A percentile compares a stretch with the other conserved stretches of the same genome.
These are phyloP conservation scores for Claviceps digitariae DNA, from an alignment of 2,329 filamentous ascomycete genomes.

Conservation along the genomic window DNA sequence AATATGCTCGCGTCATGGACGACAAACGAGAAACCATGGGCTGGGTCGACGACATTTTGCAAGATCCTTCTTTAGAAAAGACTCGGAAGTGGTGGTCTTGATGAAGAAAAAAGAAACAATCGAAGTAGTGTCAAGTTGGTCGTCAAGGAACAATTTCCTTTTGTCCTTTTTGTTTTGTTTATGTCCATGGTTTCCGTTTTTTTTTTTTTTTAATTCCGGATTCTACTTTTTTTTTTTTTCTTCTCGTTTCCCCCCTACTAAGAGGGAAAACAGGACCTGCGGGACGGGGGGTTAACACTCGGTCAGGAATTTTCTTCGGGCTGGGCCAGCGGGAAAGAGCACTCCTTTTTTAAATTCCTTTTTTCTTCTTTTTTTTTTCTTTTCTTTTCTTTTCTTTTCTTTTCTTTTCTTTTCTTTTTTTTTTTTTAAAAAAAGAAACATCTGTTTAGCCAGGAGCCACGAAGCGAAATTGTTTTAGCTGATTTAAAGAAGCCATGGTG, in stretches of 20 bases:
- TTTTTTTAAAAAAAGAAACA: no score
- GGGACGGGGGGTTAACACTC: background rate
- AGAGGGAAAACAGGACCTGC: no score
- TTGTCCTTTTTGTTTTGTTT: background rate
- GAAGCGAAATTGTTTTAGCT: no score
- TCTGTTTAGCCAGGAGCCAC: no score
- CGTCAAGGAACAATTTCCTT: background rate
- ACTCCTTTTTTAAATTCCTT: background rate
- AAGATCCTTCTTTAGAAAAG: slow-evolving; percentile 19
- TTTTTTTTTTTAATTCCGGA: no score
- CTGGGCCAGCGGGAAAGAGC: background rate
- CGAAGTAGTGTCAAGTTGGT: background rate
- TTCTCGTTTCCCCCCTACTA: no score
- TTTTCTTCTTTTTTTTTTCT: background rate
- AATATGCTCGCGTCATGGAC: slow-evolving; percentile 45
- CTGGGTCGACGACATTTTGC: slow-evolving; percentile 37
- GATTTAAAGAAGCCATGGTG: no score
- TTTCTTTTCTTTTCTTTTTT: no score
- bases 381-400: background rate
- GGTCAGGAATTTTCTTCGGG: no score
- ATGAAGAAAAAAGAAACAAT: background rate
- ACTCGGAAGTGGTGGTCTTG: slow-evolving; percentile 17
- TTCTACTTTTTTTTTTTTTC: background rate
- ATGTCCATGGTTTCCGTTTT: background rate
- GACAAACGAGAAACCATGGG: slow-evolving; percentile 39